Percentiles rank a stretch among this genome's conserved stretches.
Conservation (phyloP, 2,329 filamentous ascomycete species). For the Thelonectria rubi region DNA sequence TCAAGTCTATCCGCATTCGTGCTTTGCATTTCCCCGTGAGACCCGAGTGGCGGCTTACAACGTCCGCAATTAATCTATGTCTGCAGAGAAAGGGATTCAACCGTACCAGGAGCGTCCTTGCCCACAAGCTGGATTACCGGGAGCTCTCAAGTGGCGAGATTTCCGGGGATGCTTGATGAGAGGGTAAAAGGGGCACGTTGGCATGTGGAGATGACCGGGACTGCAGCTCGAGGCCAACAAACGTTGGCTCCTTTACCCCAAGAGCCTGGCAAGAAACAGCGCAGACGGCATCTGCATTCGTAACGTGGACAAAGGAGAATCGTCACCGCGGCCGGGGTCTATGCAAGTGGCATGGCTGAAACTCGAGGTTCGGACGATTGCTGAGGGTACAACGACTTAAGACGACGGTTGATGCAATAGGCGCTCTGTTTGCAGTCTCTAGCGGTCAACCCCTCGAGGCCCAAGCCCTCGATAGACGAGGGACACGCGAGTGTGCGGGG, state of each 20-base stretch:
- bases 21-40: conserved; percentile 6
- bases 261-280: neutral
- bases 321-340: neutral
- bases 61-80: conserved; percentile 11
- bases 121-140: too few species aligned
- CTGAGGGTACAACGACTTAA: conserved; percentile 14
- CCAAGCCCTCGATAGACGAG: conserved; percentile 14
- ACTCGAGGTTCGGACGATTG: conserved; percentile 22
- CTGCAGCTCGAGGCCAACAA: neutral
- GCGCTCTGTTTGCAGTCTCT: conserved; percentile 2
- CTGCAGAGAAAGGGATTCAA: neutral
- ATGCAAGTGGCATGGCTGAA: conserved; percentile 5
- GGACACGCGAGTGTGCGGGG: conserved; percentile 21
- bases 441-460: neutral
- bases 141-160: conserved; percentile 21
- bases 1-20: neutral
- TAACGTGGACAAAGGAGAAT: conserved; percentile 12
- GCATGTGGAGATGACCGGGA: conserved; percentile 11
- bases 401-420: conserved; percentile 16
- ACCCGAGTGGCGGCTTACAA: conserved; percentile 4
- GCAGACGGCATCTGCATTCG: conserved; percentile 6
- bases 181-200: conserved; percentile 31
- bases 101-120: conserved; percentile 9
- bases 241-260: too few species aligned
- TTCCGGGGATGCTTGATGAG: conserved; percentile 18